phyloP scores from a whole-genome alignment of 768 basidiomycete species.

The Neoboletus magnificus region DNA sequence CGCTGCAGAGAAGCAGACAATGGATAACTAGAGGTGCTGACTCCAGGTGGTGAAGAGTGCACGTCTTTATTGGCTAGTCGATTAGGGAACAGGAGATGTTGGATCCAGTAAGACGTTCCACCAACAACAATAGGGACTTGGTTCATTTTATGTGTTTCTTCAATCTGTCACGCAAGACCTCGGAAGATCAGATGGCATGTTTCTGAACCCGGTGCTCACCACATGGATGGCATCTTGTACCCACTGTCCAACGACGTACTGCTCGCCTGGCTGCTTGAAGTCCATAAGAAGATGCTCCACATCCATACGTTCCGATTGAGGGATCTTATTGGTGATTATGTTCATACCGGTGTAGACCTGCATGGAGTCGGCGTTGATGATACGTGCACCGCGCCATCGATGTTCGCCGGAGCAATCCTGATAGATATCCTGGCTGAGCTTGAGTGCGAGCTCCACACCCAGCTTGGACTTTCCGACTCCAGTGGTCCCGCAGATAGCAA shows the following conservation, averaged over 20 bases:
- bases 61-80: conserved; percentile 44
- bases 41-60: not conserved
- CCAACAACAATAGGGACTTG: conserved; percentile 89
- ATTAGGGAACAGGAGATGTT: conserved; percentile 89
- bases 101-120: conserved; percentile 96
- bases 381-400: conserved; percentile 59
- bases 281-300: conserved; percentile 89
- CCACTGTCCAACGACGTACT: conserved; percentile 87
- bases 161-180: conserved; percentile 49
- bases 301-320: conserved; percentile 68
- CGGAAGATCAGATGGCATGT: not conserved
- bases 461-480: conserved; percentile 95
- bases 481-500: conserved; percentile 90
- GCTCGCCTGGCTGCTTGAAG: conserved; percentile 82
- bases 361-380: conserved; percentile 98
- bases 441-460: conserved; percentile 80
- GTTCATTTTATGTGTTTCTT: conserved; percentile 58
- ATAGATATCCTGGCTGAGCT: conserved; percentile 37
- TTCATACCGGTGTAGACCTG: conserved; percentile 92
- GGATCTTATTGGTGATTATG: conserved; percentile 91
- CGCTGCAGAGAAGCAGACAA: conserved; percentile 38
- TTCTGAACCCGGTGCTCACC: conserved; percentile 45
- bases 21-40: not conserved
- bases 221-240: conserved; percentile 72
- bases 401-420: conserved; percentile 15